phyloP scores from a whole-genome alignment of 169 alveolate genomes.

The Plasmodium ovale region DNA sequence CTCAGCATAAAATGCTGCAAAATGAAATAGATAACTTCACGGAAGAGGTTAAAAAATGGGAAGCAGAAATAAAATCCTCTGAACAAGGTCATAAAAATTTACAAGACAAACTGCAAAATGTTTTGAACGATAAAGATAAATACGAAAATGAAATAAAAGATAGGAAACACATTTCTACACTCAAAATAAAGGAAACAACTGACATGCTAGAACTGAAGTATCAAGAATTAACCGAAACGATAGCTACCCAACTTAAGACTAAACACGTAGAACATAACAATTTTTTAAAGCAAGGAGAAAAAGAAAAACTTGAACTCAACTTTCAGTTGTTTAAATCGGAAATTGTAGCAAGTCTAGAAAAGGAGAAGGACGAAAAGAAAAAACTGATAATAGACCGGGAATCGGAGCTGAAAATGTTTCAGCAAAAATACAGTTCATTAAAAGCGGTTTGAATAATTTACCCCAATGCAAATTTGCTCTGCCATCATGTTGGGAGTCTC shows the following conservation, averaged over 20 bases:
- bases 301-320: slow-evolving; percentile 53
- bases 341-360: slow-evolving; percentile 19
- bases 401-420: slow-evolving; percentile 24
- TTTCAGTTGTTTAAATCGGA: slow-evolving; percentile 53
- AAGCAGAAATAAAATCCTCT: slow-evolving; percentile 1
- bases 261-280: slow-evolving; percentile 63
- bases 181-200: slow-evolving; percentile 35
- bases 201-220: slow-evolving; percentile 9
- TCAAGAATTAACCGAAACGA: slow-evolving; percentile 24
- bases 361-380: slow-evolving; percentile 48
- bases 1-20: not conserved
- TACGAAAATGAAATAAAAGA: slow-evolving; percentile 4
- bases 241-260: slow-evolving; percentile 20
- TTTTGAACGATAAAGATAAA: not conserved
- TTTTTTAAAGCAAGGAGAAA: slow-evolving; percentile 66
- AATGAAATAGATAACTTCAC: slow-evolving; percentile 12
- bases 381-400: slow-evolving; percentile 17
- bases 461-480: too few species aligned
- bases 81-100: slow-evolving; percentile 5
- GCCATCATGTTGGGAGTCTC: too few species aligned
- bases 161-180: not conserved
- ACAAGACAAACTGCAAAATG: not conserved
- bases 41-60: not conserved
- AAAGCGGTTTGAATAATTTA: slow-evolving; percentile 28
- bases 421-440: slow-evolving; percentile 34